Percentiles rank a stretch among this genome's conserved stretches.
These are phyloP conservation scores for Penicillium canescens DNA, from an alignment of 495 filamentous ascomycete species.

Conservation along the genomic window DNA sequence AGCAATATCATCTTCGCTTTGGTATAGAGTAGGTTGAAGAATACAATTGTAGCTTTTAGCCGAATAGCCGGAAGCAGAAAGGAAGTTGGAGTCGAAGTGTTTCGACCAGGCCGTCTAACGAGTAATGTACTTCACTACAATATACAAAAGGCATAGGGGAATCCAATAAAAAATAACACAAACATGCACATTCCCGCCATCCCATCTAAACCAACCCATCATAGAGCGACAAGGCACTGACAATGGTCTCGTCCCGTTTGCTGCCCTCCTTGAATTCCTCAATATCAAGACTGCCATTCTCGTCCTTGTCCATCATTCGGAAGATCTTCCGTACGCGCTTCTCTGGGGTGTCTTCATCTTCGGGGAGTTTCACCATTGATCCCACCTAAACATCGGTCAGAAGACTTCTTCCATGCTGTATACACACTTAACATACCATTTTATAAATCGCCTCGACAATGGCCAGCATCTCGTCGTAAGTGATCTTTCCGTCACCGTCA, in stretches of 20 bases:
- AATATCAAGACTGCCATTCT: slow-evolving; percentile 91
- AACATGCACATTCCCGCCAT: neutral
- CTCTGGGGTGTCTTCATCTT: slow-evolving; percentile 98
- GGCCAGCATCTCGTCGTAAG: slow-evolving; percentile 96
- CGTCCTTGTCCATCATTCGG: slow-evolving; percentile 99
- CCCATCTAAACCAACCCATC: slow-evolving; percentile 79
- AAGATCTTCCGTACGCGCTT: slow-evolving; percentile 99
- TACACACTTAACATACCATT: slow-evolving; percentile 65
- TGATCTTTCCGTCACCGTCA: slow-evolving; percentile 97
- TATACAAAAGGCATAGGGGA: slow-evolving; percentile 9
- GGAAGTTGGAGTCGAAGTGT: no score
- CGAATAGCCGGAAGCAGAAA: no score
- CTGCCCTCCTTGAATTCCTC: slow-evolving; percentile 98
- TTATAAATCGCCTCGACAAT: slow-evolving; percentile 99
- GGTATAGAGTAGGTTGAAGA: no score
- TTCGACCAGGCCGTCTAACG: no score
- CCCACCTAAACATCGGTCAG: slow-evolving; percentile 66
- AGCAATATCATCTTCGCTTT: no score
- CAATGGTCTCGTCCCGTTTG: slow-evolving; percentile 98
- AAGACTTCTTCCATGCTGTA: neutral
- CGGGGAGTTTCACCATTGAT: slow-evolving; percentile 97
- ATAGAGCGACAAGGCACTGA: slow-evolving; percentile 93
- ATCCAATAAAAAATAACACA: neutral
- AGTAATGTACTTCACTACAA: neutral
- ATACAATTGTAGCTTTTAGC: no score